These are phyloP conservation scores for Malus hybrid DNA, from an alignment of 331 rosid species.

Conservation along the genomic window DNA sequence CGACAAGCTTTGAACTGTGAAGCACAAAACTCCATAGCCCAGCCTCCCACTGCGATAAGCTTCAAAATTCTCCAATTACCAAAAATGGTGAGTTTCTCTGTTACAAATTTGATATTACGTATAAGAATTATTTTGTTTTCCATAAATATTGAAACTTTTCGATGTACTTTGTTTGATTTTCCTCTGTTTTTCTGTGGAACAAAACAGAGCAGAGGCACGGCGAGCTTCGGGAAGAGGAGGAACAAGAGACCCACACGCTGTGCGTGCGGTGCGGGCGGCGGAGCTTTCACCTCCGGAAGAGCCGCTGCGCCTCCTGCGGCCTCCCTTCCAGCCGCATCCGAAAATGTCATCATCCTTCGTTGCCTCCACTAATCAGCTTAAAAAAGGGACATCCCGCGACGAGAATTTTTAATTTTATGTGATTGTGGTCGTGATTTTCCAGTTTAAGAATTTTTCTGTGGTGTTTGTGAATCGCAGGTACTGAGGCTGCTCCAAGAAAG, in stretches of 20 bases:
- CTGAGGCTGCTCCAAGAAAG: slow-evolving; percentile 1
- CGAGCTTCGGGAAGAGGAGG: slow-evolving; percentile 30
- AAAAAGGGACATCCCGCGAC: too few species aligned
- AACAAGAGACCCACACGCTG: slow-evolving; percentile 27
- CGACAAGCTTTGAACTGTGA: neutral
- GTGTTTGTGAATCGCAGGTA: neutral
- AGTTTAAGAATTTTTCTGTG: too few species aligned
- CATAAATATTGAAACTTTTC: neutral
- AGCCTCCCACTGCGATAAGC: neutral
- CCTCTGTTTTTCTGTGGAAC: neutral
- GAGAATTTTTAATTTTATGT: too few species aligned
- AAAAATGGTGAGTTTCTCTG: neutral
- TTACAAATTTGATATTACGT: neutral
- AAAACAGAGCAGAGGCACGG: slow-evolving; percentile 29
- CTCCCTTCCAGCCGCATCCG: slow-evolving; percentile 19
- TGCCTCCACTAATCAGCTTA: too few species aligned
- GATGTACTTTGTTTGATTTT: neutral
- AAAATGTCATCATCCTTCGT: neutral
- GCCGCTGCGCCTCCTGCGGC: slow-evolving; percentile 20
- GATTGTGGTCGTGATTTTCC: too few species aligned
- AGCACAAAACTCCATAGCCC: neutral
- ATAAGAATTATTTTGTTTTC: too few species aligned
- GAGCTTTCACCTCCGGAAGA: slow-evolving; percentile 27
- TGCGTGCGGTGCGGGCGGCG: slow-evolving; percentile 19
- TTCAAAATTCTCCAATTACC: neutral